Evolutionary conservation across 192 early-diverging fungal genomes (phyloP), one percentile per base, ranked within the genome.

Genomic region (Backusella westeae): DNA sequence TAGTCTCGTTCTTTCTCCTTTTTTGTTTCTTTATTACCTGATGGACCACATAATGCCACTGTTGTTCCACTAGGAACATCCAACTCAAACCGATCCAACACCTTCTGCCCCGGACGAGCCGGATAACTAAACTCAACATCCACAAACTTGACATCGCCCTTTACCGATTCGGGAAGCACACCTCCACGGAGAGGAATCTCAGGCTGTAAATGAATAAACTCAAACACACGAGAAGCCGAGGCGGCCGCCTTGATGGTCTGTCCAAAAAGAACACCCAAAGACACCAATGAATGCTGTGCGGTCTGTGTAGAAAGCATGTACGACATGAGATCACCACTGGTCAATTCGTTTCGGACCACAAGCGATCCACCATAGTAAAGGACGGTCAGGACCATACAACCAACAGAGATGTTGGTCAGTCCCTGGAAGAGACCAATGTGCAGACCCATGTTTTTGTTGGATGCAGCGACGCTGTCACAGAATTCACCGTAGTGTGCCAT

Each of bases 41-140:
- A 96, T 46, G 87, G 90, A 39, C 97, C 97, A 38, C 96, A 95
- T 46, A 99, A 85, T 29, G 96, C 97, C n/a, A 97, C 91, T 2
- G 90, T 94, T 56, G 90, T 85, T 6, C 97, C 96, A 12, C 90
- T 84, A 34, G 84, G 76, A 59, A 96, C 85, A 52, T 77, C 86
- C 41, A 98, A 84, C 77, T 80, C 90, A 67, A 98, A 85, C 15
- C 86, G 84, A 29, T 91, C 84, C 73, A 99, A 82, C 15, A 99
- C 90, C 39, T 79, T 86, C n/a, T 96, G 92, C 23, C 95, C 92
- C 0, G 89, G 89, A 17, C 94, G 87, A 34, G 92, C 85, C 21
- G 96, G 95, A 76, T 99, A 99, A 69, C 82, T 46, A 84, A 99
- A 99, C 34, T 83, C 74, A 15, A 99, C 91, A 73, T 93, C 84